A percentile compares a stretch with the other conserved stretches of the same genome.
Evolutionary conservation across 2,329 filamentous ascomycete genomes (phyloP).

Genomic region (Venturia effusa): DNA sequence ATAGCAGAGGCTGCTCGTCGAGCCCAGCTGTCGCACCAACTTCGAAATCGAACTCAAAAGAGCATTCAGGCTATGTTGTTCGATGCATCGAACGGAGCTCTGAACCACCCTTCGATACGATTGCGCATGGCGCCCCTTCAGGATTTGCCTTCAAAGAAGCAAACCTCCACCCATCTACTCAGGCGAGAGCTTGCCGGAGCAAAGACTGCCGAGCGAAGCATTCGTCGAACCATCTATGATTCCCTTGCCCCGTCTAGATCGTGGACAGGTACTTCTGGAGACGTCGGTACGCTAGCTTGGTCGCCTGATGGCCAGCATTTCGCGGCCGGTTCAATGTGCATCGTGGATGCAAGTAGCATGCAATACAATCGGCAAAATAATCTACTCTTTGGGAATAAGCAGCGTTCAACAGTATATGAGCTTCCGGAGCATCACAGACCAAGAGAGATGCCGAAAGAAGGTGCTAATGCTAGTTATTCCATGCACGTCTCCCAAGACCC

Average conservation of each 20-base stretch:
- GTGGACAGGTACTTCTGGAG: constrained; percentile 48
- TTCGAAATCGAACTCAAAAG: neutral
- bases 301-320: constrained; percentile 42
- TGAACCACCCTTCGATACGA: neutral
- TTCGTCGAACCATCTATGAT: constrained; percentile 17
- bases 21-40: neutral
- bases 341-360: constrained; percentile 44
- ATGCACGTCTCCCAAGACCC: constrained; percentile 40
- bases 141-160: neutral
- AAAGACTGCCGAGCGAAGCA: neutral
- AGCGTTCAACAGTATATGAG: constrained; percentile 34
- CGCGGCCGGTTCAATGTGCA: constrained; percentile 45
- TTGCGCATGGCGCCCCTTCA: neutral
- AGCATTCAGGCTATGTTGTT: neutral
- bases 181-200: constrained; percentile 4
- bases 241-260: constrained; percentile 33
- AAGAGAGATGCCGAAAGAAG: constrained; percentile 27
- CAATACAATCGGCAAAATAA: constrained; percentile 51
- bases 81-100: neutral
- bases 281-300: constrained; percentile 48
- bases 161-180: neutral
- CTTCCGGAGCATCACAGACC: constrained; percentile 41
- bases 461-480: constrained; percentile 32
- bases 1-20: neutral
- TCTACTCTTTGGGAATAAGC: constrained; percentile 40